Evolutionary conservation across 805 yeast species (phyloP).

Genomic region (Yarrowia yakushimensis): DNA sequence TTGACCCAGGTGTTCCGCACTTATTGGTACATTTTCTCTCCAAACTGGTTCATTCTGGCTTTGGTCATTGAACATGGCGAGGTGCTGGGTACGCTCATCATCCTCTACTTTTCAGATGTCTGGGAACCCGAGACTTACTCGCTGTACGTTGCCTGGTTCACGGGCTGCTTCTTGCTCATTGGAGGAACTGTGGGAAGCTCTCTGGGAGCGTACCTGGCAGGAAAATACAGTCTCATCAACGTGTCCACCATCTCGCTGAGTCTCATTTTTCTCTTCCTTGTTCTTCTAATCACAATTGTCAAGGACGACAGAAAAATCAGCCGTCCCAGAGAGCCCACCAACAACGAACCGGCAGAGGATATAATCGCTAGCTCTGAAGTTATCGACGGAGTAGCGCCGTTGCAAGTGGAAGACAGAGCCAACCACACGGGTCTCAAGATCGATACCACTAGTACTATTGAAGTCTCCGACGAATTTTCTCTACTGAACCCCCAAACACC

Average conservation of each 20-base stretch:
- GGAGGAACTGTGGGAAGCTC: not conserved
- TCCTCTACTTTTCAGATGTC: slow-evolving; percentile 14
- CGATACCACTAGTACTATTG: not conserved
- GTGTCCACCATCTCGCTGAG: not conserved
- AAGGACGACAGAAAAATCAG: not conserved
- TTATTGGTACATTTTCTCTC: not conserved
- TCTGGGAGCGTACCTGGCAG: slow-evolving; percentile 1
- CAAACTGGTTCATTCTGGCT: not conserved
- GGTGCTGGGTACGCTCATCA: slow-evolving; percentile 1
- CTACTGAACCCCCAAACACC: not conserved
- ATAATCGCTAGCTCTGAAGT: not conserved
- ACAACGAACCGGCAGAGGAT: not conserved
- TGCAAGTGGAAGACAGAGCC: not conserved
- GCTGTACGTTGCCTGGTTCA: slow-evolving; percentile 9
- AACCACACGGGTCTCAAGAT: not conserved
- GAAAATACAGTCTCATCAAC: not conserved
- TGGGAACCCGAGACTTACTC: slow-evolving; percentile 5
- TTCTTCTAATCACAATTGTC: not conserved
- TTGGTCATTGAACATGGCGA: not conserved
- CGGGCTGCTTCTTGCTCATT: slow-evolving; percentile 8
- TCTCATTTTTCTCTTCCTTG: not conserved
- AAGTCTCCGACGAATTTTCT: not conserved
- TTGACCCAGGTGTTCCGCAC: not conserved
- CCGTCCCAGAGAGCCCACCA: not conserved
- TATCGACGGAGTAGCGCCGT: not conserved